Conservation (phyloP, 1,284 basidiomycete genomes). For the Cerrena zonata region DNA sequence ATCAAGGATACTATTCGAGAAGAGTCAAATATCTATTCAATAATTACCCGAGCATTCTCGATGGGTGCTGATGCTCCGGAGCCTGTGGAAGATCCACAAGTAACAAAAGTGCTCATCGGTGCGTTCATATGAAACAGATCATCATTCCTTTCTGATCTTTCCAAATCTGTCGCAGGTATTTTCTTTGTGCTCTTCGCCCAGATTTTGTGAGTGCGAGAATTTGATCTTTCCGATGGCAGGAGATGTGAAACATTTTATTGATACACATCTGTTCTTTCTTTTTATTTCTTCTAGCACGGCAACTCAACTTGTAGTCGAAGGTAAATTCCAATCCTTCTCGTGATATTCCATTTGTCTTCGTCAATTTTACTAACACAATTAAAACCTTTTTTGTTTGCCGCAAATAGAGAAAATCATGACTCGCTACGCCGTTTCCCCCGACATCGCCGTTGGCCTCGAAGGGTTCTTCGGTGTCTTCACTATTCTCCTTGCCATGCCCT, state of each 20-base stretch:
- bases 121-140: conserved; percentile 13
- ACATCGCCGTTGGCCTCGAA: conserved; percentile 91
- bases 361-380: background rate
- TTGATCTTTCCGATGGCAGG: too few relatives aligned
- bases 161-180: conserved; percentile 51
- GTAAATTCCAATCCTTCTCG: conserved; percentile 38
- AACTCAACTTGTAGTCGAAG: conserved; percentile 91
- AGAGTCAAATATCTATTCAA: conserved; percentile 15
- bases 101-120: conserved; percentile 66
- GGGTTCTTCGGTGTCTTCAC: conserved; percentile 86
- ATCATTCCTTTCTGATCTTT: conserved; percentile 2
- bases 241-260: background rate
- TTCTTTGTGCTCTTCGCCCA: conserved; percentile 95
- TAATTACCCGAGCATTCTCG: conserved; percentile 3
- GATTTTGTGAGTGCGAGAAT: conserved; percentile 67
- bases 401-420: conserved; percentile 81
- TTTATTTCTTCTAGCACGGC: conserved; percentile 56
- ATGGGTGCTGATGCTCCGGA: conserved; percentile 25
- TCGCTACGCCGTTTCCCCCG: conserved; percentile 82
- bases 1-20: conserved; percentile 68
- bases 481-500: conserved; percentile 68
- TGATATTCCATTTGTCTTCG: background rate
- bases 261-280: background rate
- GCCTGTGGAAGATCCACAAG: conserved; percentile 50
- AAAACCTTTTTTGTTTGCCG: background rate